phyloP scores from a whole-genome alignment of 441 rosid species.

The Pelargonium australe region DNA sequence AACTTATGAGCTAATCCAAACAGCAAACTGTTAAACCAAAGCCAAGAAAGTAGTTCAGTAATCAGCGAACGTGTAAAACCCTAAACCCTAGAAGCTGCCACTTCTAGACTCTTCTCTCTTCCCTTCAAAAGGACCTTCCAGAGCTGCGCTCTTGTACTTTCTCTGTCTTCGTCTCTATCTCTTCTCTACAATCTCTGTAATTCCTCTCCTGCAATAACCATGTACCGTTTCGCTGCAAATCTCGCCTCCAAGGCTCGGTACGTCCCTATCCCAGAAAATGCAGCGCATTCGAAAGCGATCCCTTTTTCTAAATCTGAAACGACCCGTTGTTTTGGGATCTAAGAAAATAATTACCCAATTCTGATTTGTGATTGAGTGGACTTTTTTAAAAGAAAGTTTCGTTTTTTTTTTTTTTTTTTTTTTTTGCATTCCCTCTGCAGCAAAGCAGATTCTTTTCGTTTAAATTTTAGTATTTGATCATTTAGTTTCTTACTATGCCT shows the following conservation, averaged over 20 bases:
- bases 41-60: no score
- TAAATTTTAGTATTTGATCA: neutral
- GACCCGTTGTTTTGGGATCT: neutral
- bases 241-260: neutral
- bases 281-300: neutral
- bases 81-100: neutral
- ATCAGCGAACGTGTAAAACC: neutral
- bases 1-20: no score
- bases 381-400: no score
- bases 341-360: neutral
- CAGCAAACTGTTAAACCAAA: no score
- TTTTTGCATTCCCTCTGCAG: neutral
- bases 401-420: no score
- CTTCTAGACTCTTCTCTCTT: constrained; percentile 1
- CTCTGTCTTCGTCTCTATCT: neutral
- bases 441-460: neutral
- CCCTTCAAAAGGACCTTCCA: neutral
- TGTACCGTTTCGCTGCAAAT: neutral
- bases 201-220: neutral
- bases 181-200: neutral
- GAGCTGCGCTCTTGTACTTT: neutral
- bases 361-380: neutral
- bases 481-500: no score
- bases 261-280: neutral
- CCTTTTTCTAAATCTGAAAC: neutral